Conservation (phyloP, 805 yeast genomes). For the Lachancea meyersii region DNA sequence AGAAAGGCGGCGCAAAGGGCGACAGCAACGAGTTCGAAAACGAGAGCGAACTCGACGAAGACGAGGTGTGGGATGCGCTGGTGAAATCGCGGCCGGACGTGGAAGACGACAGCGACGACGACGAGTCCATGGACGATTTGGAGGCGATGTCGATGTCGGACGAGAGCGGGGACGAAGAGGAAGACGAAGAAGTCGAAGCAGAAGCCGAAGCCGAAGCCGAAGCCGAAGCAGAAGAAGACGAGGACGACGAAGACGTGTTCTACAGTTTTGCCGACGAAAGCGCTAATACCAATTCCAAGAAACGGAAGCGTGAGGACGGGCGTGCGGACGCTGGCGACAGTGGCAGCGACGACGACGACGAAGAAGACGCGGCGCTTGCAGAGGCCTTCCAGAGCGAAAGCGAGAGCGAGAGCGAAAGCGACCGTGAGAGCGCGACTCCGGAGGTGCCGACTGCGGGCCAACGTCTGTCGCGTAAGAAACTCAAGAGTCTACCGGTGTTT, state of each 20-base stretch:
- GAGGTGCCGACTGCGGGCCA: slow-evolving; percentile 21
- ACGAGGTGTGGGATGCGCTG: slow-evolving; percentile 74
- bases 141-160: slow-evolving; percentile 26
- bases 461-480: slow-evolving; percentile 19
- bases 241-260: slow-evolving; percentile 30
- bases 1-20: slow-evolving; percentile 25
- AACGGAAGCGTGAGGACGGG: slow-evolving; percentile 28
- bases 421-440: neutral
- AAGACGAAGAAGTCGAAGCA: slow-evolving; percentile 5
- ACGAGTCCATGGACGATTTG: slow-evolving; percentile 22
- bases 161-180: slow-evolving; percentile 20
- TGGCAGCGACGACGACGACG: slow-evolving; percentile 28
- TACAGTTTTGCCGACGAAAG: slow-evolving; percentile 27
- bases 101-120: slow-evolving; percentile 47
- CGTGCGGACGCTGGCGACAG: slow-evolving; percentile 33
- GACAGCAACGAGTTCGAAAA: slow-evolving; percentile 32
- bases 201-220: slow-evolving; percentile 34
- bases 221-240: slow-evolving; percentile 33
- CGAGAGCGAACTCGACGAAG: slow-evolving; percentile 52
- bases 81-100: slow-evolving; percentile 70
- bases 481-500: slow-evolving; percentile 67
- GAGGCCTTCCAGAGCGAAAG: slow-evolving; percentile 14
- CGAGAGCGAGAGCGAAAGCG: slow-evolving; percentile 10
- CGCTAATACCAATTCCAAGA: slow-evolving; percentile 23
- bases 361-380: slow-evolving; percentile 24